Evolutionary conservation across 2,329 filamentous ascomycete species (phyloP).

Genomic region (Cytospora piceae): DNA sequence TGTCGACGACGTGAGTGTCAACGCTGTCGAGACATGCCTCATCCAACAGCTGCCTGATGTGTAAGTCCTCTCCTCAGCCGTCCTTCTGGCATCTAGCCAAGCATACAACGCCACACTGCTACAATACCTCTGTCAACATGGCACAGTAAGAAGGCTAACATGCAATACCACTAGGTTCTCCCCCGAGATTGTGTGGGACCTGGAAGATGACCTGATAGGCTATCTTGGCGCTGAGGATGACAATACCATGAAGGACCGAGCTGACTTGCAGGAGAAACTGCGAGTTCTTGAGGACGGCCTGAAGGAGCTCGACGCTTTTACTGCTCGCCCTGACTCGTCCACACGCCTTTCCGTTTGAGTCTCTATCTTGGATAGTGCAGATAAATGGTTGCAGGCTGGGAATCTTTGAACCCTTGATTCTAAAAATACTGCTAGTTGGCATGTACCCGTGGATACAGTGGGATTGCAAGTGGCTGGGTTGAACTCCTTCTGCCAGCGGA

Average conservation of each 20-base stretch:
- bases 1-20: slow-evolving; percentile 36
- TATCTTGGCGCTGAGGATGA: slow-evolving; percentile 35
- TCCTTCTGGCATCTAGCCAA: neutral
- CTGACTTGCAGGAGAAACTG: slow-evolving; percentile 33
- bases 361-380: neutral
- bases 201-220: slow-evolving; percentile 34
- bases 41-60: slow-evolving; percentile 36
- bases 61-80: slow-evolving; percentile 29
- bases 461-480: too few relatives aligned
- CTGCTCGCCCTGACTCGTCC: slow-evolving; percentile 24
- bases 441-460: too few relatives aligned
- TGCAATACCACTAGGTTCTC: slow-evolving; percentile 28
- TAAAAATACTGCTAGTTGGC: too few relatives aligned
- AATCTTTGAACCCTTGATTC: too few relatives aligned
- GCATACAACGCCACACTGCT: neutral
- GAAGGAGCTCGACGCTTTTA: slow-evolving; percentile 35
- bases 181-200: slow-evolving; percentile 36
- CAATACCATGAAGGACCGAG: slow-evolving; percentile 32
- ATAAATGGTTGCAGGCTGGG: neutral
- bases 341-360: neutral
- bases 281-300: slow-evolving; percentile 34
- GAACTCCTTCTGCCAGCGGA: too few relatives aligned
- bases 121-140: neutral
- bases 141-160: neutral
- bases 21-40: slow-evolving; percentile 36